Base-by-base conservation (phyloP, 257 asterid species). In the Primulina tabacum region DNA sequence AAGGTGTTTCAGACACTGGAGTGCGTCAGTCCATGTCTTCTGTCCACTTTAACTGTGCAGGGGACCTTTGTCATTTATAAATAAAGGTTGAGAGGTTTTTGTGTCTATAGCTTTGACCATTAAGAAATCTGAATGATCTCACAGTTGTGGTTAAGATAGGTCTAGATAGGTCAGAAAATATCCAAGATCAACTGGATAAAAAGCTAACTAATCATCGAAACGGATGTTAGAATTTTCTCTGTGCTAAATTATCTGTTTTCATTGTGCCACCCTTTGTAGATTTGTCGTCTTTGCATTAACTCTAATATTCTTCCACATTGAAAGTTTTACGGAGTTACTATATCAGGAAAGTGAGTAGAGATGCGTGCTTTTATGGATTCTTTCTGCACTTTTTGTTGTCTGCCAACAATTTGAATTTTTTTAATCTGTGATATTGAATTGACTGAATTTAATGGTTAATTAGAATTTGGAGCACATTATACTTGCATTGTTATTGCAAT, bases 371-470 rank as follows among this genome's bases (percentile, higher is more conserved):
- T 72, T 56, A 24, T 71, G 62, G 59, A 60, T 65, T 67, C 56
- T 35, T 58, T 30, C 17, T 32, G 43, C 33, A 58, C 33, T 60
- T 73, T 21, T 7, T 55, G n/a, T 67, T 20, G 50, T 35, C 40
- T 71, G 55, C 47, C 53, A 4, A 21, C 24, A 20, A 63, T 2
- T 53, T 62, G 57, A 60, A 66, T 34, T 62, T 43, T 70, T 64
- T 52, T 67, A 30, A 2, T 4, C 12, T 28, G 56, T 43, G 37
- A 43, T 24, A 53, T 69, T 8, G 18, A 28, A 59, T 67, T 26
- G 64, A 26, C 73, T 69, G 74, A 56, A 62, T 69, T 37, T 69
- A 60, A 52, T 20, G 24, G 75, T 35, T 32, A 11, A 43, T 47
- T 71, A 59, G 30, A 21, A 40, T 62, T 64, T 64, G 68, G 20